Evolutionary conservation across 2,329 filamentous ascomycete species (phyloP), one percentile per base, ranked within the genome.

Genomic region (Fusarium sp.): DNA sequence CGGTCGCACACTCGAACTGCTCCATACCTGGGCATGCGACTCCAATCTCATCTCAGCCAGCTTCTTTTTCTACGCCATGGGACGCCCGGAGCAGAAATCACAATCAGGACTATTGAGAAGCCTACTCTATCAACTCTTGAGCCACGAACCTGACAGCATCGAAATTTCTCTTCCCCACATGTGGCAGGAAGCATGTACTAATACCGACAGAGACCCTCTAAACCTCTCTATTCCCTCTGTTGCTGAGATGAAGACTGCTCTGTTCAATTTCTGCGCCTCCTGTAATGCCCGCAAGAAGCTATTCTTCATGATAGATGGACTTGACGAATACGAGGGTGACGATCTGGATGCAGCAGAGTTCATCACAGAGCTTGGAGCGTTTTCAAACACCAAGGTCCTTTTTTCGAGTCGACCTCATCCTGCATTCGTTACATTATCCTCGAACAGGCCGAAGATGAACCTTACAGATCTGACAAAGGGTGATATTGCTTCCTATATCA

Each of bases 1-100:
- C 14, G 2, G 2, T 0, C 2, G 15, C 1, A 57, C 21, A 0
- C 8, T 10, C 1, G 0, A 21, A 3, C 21, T 39, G 0, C 5
- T 57, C 1, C 3, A 3, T 7, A 2, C 1, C 0, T 47, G 34
- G 42, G 14, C 21, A 3, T 4, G 2, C 5, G n/a, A 13, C 0
- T 22, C n/a, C 0, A 8, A 26, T 0, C 2, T 47, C 0, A 9
- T 28, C 0, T n/a, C n/a, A 0, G 6, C n/a, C 3, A 57, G 6
- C 2, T 59, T 57, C 21, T 46, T 34, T 2, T 59, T 59, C 8
- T 59, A 40, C 3, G 42, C 40, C 1, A 26, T 34, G 1, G 51
- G 57, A 0, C 13, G 13, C 0, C 1, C 5, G 1, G 21, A 57
- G 3, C 51, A 59, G 7, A 59, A 59, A 4, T 42, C 57, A 2